Base-by-base conservation (phyloP, 2,329 filamentous ascomycete species). In the Apiospora malaysiana region DNA sequence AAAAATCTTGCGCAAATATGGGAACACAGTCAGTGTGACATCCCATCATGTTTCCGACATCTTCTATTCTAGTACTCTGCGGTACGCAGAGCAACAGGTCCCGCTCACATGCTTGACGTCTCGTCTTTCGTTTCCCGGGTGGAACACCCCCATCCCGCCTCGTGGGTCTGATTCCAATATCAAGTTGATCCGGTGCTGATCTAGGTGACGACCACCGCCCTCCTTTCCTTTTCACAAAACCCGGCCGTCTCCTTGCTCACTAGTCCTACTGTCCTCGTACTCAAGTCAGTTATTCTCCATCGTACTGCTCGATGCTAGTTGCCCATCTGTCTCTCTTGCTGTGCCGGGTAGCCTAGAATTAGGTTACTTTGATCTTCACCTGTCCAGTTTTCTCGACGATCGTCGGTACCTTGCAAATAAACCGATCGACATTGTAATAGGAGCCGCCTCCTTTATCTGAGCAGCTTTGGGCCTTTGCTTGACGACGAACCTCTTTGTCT, bases 41-140 rank as follows among this genome's bases (percentile, higher is more conserved):
- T 68, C 43, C 27, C 43, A 68, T 27, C 46, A 45, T 68, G 66
- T 68, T 68, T 68, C 66, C 43, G 66, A 47, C 43, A 46, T 47
- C 46, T 68, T 68, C 66, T 68, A 68, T 68, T 68, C 66, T 68
- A 68, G 66, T 68, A 68, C 32, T 47, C 23, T 47, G 66, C 43
- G 66, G 43, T 46, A 45, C 66, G 43, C 37, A 47, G 66, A 23
- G 16, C 14, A 37, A 23, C 25, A 67, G 43, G 43, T 68, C 43
- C 32, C 43, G 25, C 43, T 68, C 43, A 45, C 66, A 45, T 68
- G 46, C 66, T 23, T 47, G 43, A 63, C 56, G 56, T 63, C 56
- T 63, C 56, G 66, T 27, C 66, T 45, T 47, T 68, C 46, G 66
- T 68, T 68, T 68, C 43, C 66, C 66, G 46, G 23, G 43, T 45